These are phyloP conservation scores for Pyricularia pennisetigena DNA, from an alignment of 2,329 filamentous ascomycete genomes.

Conservation along the genomic window DNA sequence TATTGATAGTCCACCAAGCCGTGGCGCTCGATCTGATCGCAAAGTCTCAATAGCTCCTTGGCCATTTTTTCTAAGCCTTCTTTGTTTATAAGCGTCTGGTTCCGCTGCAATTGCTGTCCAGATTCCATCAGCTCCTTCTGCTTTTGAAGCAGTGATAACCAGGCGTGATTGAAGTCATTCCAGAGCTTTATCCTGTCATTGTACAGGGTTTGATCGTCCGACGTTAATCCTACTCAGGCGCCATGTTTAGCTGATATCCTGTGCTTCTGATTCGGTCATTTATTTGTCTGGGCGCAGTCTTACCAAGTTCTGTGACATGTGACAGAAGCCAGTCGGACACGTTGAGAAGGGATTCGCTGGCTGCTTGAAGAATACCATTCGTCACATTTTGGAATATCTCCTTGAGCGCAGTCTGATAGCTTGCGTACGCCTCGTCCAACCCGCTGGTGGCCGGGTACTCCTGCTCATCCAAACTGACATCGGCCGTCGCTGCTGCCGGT, in stretches of 20 bases:
- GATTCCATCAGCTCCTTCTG: conserved; percentile 68
- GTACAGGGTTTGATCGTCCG: conserved; percentile 70
- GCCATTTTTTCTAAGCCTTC: conserved; percentile 70
- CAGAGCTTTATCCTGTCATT: conserved; percentile 73
- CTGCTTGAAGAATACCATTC: conserved; percentile 36
- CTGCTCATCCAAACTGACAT: conserved; percentile 45
- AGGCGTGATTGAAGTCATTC: conserved; percentile 90
- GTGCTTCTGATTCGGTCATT: not conserved
- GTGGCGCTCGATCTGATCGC: conserved; percentile 78
- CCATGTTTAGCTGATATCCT: not conserved
- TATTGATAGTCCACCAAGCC: conserved; percentile 97
- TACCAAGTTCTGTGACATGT: conserved; percentile 46
- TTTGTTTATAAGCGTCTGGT: conserved; percentile 55
- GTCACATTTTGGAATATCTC: conserved; percentile 64
- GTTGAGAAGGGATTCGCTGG: conserved; percentile 40
- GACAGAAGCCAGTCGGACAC: conserved; percentile 47
- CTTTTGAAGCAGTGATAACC: conserved; percentile 73
- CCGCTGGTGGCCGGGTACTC: conserved; percentile 44
- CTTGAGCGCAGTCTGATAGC: conserved; percentile 51
- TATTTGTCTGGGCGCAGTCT: conserved; percentile 13
- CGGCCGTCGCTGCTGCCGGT: conserved; percentile 18
- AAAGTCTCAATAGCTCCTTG: conserved; percentile 69
- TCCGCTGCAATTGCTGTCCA: conserved; percentile 44
- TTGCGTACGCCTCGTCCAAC: conserved; percentile 59
- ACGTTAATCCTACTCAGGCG: conserved; percentile 58